These are phyloP conservation scores for Ganoderma resinaceum DNA, from an alignment of 1,284 basidiomycete species.

Conservation along the genomic window DNA sequence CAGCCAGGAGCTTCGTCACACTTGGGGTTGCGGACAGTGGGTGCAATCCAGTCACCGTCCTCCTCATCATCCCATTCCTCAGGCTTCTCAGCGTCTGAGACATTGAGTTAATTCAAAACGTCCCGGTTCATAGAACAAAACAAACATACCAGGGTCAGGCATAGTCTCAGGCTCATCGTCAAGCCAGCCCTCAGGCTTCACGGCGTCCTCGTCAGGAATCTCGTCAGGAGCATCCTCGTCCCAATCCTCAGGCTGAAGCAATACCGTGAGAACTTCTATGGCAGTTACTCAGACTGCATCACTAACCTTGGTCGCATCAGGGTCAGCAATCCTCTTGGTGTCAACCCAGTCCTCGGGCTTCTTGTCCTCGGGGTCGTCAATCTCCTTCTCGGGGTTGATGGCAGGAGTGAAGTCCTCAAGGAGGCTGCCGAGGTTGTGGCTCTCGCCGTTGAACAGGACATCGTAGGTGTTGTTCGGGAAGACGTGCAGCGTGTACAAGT, in stretches of 20 bases:
- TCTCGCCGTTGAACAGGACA: constrained; percentile 91
- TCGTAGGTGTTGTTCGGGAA: constrained; percentile 96
- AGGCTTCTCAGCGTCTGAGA: constrained; percentile 88
- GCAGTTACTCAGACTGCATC: constrained; percentile 6
- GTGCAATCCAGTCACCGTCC: constrained; percentile 98
- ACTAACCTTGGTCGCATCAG: constrained; percentile 81
- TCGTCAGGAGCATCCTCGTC: constrained; percentile 94
- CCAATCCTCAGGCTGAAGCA: constrained; percentile 88
- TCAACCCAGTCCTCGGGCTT: constrained; percentile 98
- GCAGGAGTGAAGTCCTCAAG: constrained; percentile 96
- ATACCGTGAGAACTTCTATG: background rate
- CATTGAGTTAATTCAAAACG: background rate
- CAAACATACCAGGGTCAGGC: constrained; percentile 80
- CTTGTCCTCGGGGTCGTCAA: constrained; percentile 90
- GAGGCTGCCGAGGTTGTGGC: constrained; percentile 81
- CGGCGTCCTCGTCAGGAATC: constrained; percentile 87
- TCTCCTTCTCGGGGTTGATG: constrained; percentile 93
- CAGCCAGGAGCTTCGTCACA: constrained; percentile 93
- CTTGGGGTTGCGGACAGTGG: constrained; percentile 88
- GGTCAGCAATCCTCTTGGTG: constrained; percentile 84
- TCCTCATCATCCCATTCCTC: constrained; percentile 99
- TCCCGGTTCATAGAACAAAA: background rate
- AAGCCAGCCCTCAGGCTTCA: constrained; percentile 95
- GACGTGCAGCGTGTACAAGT: constrained; percentile 92
- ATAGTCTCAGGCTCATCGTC: constrained; percentile 86